Base-by-base conservation (phyloP, 2,329 filamentous ascomycete genomes). In the Erysiphe neolycopersici region DNA sequence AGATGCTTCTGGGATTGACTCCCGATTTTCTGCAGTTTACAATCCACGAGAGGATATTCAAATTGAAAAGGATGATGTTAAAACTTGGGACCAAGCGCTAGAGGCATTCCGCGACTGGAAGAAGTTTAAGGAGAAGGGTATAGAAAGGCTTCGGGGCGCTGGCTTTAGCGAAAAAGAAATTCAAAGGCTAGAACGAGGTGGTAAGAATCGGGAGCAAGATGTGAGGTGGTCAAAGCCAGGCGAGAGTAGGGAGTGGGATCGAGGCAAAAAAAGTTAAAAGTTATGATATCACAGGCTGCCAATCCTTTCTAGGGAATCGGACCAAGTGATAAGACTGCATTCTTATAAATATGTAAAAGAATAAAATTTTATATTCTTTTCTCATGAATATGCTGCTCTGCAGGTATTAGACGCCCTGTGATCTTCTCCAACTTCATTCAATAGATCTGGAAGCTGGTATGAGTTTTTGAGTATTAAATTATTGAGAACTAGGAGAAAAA, bases 61-160 rank as follows among this genome's bases (percentile, higher is more conserved):
- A 35, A 60, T 64, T 41, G 66, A 67, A 47, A 62, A 64, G 1
- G 62, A 60, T 2, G 59, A 58, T 18, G 66, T 65, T 26, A 73
- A 76, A 47, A 73, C 81, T 47, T 93, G 83, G 84, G 79, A 81
- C 38, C 71, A 81, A 51, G 74, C 79, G 0, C 64, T 89, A 1
- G 83, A 92, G 59, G 74, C 76, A 4, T 66, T 82, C 45, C 70
- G 78, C 35, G 83, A 92, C 56, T 73, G 82, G n/a, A 71, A 81
- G 50, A 76, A 75, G 50, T 84, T 79, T 72, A 75, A 73, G 53
- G 67, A 75, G 48, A 72, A 76, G 50, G 81, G 83, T 29, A 79
- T 79, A 6, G 76, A 84, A 43, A 65, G 84, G 46, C 61, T 94
- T 47, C 73, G 73, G 31, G 71, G 71, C 17, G 83, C 81, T 0